Conservation (phyloP, 129 eudicot species). For the Cynara cardunculus region DNA sequence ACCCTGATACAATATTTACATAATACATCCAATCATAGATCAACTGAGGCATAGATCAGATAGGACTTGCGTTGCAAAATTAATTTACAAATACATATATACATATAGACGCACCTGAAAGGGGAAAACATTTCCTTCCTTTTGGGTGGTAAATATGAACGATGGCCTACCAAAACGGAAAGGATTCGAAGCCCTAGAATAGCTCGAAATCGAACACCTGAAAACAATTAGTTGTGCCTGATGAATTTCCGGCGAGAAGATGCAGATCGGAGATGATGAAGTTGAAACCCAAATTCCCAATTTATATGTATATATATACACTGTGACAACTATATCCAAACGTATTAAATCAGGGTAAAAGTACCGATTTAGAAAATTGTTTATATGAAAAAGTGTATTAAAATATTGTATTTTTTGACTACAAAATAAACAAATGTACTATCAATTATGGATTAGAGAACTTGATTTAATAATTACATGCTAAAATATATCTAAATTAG, state of each 20-base stretch:
- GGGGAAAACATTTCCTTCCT: conserved; percentile 10
- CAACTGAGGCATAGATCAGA: background rate
- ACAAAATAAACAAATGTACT: no score
- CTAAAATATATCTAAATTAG: no score
- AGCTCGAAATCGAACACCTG: background rate
- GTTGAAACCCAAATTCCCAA: background rate
- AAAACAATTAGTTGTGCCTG: background rate
- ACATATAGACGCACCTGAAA: background rate
- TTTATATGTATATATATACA: no score
- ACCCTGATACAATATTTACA: conserved; percentile 16
- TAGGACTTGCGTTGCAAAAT: background rate
- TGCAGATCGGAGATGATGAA: conserved; percentile 9
- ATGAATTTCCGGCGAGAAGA: conserved; percentile 19
- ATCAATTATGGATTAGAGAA: no score
- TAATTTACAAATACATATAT: background rate
- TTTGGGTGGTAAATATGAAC: conserved; percentile 6
- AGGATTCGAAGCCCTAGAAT: conserved; percentile 13
- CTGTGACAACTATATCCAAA: no score
- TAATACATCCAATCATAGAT: background rate
- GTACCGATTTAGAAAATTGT: no score
- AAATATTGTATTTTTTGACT: no score
- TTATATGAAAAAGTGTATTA: no score
- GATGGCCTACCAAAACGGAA: conserved; percentile 7
- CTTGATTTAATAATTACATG: no score
- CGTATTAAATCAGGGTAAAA: background rate